A percentile compares a stretch with the other conserved stretches of the same genome.
phyloP scores from a whole-genome alignment of 345 rosid species.

The Salix koriyanagi region DNA sequence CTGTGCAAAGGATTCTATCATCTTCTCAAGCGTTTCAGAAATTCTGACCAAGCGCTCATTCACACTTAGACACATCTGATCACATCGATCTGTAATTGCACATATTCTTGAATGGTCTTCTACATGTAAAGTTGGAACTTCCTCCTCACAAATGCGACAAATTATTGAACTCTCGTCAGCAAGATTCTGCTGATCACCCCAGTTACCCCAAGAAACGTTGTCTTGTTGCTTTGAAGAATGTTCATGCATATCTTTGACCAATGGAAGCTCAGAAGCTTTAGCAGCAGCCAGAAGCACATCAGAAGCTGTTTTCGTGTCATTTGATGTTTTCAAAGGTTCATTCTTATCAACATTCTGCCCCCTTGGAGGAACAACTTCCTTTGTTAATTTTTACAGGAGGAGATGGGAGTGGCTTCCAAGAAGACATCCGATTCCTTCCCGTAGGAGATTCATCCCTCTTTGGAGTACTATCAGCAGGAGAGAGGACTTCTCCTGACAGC shows the following conservation, averaged over 20 bases:
- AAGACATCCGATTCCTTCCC: constrained; percentile 68
- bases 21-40: constrained; percentile 87
- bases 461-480: constrained; percentile 36
- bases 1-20: constrained; percentile 66
- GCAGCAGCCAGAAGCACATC: constrained; percentile 38
- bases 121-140: constrained; percentile 77
- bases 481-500: constrained; percentile 39
- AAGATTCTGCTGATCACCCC: constrained; percentile 73
- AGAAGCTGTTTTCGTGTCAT: constrained; percentile 36
- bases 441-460: constrained; percentile 60
- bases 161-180: constrained; percentile 83
- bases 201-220: constrained; percentile 90
- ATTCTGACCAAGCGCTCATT: constrained; percentile 83
- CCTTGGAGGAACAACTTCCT: constrained; percentile 51
- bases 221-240: constrained; percentile 75
- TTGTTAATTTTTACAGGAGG: constrained; percentile 52
- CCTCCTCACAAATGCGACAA: constrained; percentile 98
- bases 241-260: constrained; percentile 59
- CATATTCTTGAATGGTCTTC: constrained; percentile 97
- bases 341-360: constrained; percentile 51
- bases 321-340: constrained; percentile 39
- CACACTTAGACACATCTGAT: constrained; percentile 77
- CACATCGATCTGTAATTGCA: constrained; percentile 92
- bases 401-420: constrained; percentile 91
- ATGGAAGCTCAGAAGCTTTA: constrained; percentile 44